phyloP scores from a whole-genome alignment of 108 stramenopile species.

The Cyclostephanos tholiformis region DNA sequence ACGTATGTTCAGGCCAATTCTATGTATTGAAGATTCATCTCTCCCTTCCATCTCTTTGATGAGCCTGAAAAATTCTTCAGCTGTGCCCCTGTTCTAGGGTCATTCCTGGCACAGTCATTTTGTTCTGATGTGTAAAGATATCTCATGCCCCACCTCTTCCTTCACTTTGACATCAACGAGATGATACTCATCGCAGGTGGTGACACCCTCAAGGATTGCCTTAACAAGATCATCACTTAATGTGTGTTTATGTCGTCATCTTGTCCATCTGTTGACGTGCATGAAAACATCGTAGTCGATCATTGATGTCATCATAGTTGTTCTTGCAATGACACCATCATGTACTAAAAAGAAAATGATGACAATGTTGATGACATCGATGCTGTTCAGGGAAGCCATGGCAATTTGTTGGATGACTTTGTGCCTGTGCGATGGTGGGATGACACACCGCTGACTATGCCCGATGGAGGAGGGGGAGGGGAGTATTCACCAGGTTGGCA shows the following conservation, averaged over 20 bases:
- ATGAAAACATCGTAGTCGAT: slow-evolving; percentile 19
- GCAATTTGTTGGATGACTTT: slow-evolving; percentile 36
- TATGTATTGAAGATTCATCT: too few species aligned
- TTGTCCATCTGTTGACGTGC: too few species aligned
- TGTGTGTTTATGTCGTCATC: slow-evolving; percentile 78
- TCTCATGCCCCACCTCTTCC: slow-evolving; percentile 13
- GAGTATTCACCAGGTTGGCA: too few species aligned
- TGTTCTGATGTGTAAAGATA: too few species aligned
- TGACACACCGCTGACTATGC: slow-evolving; percentile 55
- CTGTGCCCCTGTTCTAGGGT: too few species aligned
- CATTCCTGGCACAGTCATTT: too few species aligned
- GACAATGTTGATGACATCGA: background rate
- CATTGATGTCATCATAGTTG: background rate
- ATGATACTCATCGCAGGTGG: slow-evolving; percentile 85
- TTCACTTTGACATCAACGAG: slow-evolving; percentile 83
- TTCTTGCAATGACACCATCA: too few species aligned
- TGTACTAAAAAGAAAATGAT: slow-evolving; percentile 2
- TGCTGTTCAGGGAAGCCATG: background rate
- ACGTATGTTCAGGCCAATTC: too few species aligned
- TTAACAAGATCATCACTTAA: slow-evolving; percentile 82
- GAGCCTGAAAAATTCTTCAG: too few species aligned
- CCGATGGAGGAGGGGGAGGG: background rate
- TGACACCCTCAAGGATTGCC: slow-evolving; percentile 68
- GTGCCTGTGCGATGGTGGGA: slow-evolving; percentile 91
- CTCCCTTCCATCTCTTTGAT: too few species aligned